Evolutionary conservation across 192 early-diverging fungal species (phyloP), one percentile per base, ranked within the genome.

Genomic region (Dissophora ornata): DNA sequence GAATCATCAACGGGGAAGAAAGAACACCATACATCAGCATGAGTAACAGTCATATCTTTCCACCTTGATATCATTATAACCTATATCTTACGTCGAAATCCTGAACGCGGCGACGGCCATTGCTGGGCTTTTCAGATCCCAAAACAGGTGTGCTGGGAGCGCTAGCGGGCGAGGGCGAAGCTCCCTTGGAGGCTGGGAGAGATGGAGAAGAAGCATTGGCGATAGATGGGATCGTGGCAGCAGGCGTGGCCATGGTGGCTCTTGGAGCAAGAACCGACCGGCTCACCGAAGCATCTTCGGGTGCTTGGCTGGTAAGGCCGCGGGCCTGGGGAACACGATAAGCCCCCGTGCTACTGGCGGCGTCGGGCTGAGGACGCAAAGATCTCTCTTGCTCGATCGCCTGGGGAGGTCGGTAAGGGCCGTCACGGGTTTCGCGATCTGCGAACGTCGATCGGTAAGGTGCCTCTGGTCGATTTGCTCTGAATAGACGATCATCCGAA

Each of bases 401-500:
- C 52, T 77, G 73, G 19, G 73, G 73, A 19, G 73, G 73, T 49
- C 73, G 48, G 40, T 77, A 77, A 49, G 73, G 73, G 13, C 73
- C 73, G 34, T 77, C 73, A 25, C 64, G 64, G 29, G 67, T 77
- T 46, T 77, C 73, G 25, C 73, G 73, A 22, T 77, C 73, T 12
- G 58, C 57, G 51, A 77, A 77, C n/a, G 58, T 57, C 9, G 73
- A 77, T 18, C 73, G 41, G 47, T 57, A 67, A 3, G 73, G 29
- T 28, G 48, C 71, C 56, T 78, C 71, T 0, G 64, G 16, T 0
- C 80, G 79, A 54, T 73, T 78, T 53, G 79, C 64, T 45, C 77
- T 71, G 11, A 57, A 73, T 1, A 60, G 61, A 3, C 87, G 81
- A 15, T 83, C 67, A n/a, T 84, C 73, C 30, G 87, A 54, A 65